Evolutionary conservation across 2,329 filamentous ascomycete genomes (phyloP).

Genomic region (Sclerotinia spermophila): DNA sequence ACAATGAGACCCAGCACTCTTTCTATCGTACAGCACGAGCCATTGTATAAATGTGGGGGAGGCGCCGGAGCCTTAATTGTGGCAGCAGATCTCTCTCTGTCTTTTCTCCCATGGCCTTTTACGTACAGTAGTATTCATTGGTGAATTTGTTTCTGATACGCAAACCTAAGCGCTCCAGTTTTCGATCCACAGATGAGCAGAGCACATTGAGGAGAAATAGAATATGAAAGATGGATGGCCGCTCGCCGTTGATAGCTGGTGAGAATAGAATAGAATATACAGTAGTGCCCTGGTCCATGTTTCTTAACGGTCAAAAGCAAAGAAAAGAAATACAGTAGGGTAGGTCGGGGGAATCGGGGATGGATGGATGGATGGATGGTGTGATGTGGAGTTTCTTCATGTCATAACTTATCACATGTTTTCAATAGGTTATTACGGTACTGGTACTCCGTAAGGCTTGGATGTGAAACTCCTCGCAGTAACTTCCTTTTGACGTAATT

Average conservation of each 20-base stretch:
- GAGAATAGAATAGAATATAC: background rate
- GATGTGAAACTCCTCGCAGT: background rate
- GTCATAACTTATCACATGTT: too few species aligned
- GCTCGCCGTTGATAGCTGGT: background rate
- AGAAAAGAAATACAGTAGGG: too few species aligned
- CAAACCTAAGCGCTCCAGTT: background rate
- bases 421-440: too few species aligned
- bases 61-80: background rate
- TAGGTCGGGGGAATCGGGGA: too few species aligned
- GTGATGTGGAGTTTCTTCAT: too few species aligned
- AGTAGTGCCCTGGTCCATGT: background rate
- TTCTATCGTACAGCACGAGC: slow-evolving; percentile 1
- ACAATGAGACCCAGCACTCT: background rate
- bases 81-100: background rate
- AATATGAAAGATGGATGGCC: too few species aligned
- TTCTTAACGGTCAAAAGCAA: background rate
- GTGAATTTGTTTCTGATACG: background rate
- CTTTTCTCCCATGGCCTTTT: background rate
- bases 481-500: background rate
- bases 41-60: background rate
- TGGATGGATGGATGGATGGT: too few species aligned
- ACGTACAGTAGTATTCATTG: too few species aligned
- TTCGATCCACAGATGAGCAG: background rate
- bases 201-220: too few species aligned
- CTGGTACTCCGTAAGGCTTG: background rate